phyloP scores from a whole-genome alignment of 306 rosid genomes.

The Cucurbita maxima region DNA sequence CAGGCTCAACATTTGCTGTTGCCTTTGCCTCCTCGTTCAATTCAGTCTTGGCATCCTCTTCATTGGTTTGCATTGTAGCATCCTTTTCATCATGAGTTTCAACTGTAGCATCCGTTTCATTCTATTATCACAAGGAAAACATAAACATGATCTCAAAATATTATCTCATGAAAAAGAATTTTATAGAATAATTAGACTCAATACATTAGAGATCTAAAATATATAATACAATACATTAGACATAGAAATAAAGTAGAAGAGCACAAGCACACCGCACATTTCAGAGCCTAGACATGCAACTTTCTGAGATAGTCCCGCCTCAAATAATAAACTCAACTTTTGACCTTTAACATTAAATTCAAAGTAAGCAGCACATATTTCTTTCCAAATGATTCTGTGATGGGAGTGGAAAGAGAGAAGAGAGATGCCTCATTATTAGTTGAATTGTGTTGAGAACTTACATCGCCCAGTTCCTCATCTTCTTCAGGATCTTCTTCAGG shows the following conservation, averaged over 20 bases:
- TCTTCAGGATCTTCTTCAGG: constrained; percentile 85
- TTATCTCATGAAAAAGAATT: neutral
- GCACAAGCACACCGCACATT: neutral
- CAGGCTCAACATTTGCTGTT: constrained; percentile 20
- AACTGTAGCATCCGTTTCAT: neutral
- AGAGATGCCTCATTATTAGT: constrained; percentile 17
- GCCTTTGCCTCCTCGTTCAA: constrained; percentile 20
- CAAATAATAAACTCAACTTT: neutral
- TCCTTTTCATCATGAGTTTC: neutral
- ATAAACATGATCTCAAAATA: neutral
- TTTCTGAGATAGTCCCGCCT: neutral
- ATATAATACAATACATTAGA: neutral
- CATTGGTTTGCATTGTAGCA: neutral
- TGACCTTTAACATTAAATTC: neutral
- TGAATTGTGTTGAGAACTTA: constrained; percentile 29
- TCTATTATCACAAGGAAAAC: neutral
- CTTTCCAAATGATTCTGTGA: neutral
- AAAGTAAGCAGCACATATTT: neutral
- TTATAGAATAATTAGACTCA: neutral
- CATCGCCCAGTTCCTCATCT: constrained; percentile 55
- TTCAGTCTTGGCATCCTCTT: neutral
- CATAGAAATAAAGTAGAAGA: neutral
- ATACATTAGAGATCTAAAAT: neutral
- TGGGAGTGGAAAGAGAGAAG: neutral
- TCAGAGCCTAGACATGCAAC: neutral